Evolutionary conservation across 495 filamentous ascomycete genomes (phyloP), one percentile per base, ranked within the genome.

Genomic region (Mytilinidion resinicola): DNA sequence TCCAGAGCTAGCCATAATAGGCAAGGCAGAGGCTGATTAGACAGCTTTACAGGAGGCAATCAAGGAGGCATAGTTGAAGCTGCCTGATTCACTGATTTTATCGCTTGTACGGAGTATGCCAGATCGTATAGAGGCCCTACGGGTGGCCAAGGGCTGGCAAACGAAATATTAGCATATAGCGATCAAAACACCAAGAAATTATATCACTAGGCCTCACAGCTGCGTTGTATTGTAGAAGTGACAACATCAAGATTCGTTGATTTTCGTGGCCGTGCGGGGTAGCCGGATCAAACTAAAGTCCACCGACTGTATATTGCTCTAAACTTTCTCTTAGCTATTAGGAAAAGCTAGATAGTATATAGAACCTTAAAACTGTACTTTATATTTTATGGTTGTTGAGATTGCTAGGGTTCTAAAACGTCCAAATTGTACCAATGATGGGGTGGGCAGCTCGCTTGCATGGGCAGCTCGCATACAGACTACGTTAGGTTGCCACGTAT

Each of bases 81-180:
- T 56, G 46, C 39, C 53, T 15, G 46, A 21, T 47, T 21, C 9
- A 30, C 53, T 56, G 3, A 51, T 57, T 17, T 15, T n/a, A 7
- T 4, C n/a, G 21, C 44, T 57, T 21, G 33, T 51, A 9, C 9
- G 15, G 30, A 36, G n/a, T 30, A 57, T 57, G 55, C 55, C 44
- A 41, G 9, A 44, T 15, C 7, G 55, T 5, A 15, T 57, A 17
- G 55, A 4, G n/a, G 55, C 55, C n/a, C 25, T 57, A 50, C 11
- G 15, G 11, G 51, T 39, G 55, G 46, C 55, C 10, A 39, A 51
- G 30, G 55, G 55, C 44, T 57, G 55, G 46, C 47, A 57, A 34
- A 57, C 55, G 15, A 51, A 49, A 44, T 57, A 57, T 14, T 8
- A 14, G 14, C 9, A 9, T 14, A 8, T 14, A 9, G 9, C 14